These are phyloP conservation scores for Spencermartinsiella europaea DNA, from an alignment of 805 yeast genomes.

Conservation along the genomic window DNA sequence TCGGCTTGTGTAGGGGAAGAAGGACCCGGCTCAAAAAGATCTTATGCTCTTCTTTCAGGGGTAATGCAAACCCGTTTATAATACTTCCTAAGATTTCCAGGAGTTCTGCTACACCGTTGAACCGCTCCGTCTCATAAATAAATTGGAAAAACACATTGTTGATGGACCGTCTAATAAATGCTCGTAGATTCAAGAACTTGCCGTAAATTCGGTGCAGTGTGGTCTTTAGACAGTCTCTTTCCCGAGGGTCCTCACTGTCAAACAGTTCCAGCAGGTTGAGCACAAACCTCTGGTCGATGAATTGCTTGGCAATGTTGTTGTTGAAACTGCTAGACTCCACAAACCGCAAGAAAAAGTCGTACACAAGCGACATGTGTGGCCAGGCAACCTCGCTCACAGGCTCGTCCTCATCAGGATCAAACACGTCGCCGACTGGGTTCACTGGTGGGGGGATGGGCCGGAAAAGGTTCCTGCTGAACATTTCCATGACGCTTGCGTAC, in stretches of 20 bases:
- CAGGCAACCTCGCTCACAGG: constrained; percentile 94
- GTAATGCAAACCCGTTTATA: constrained; percentile 96
- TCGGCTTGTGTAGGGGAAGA: constrained; percentile 88
- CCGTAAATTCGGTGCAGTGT: constrained; percentile 96
- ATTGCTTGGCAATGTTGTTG: constrained; percentile 88
- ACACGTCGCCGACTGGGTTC: constrained; percentile 92
- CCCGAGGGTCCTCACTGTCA: constrained; percentile 95
- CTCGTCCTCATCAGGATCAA: constrained; percentile 98
- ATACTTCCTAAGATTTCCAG: constrained; percentile 93
- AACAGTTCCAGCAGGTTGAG: constrained; percentile 77
- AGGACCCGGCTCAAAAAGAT: constrained; percentile 79
- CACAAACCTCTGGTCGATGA: constrained; percentile 87
- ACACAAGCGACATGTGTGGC: constrained; percentile 98
- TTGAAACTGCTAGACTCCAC: constrained; percentile 93
- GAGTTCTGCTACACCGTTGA: constrained; percentile 92
- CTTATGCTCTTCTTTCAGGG: constrained; percentile 95
- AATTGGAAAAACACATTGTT: constrained; percentile 90
- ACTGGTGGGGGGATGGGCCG: constrained; percentile 98
- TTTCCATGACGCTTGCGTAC: constrained; percentile 79
- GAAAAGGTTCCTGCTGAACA: constrained; percentile 85
- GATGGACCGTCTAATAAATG: constrained; percentile 86
- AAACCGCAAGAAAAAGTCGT: constrained; percentile 88
- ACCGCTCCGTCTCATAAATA: constrained; percentile 90
- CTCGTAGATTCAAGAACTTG: constrained; percentile 81
- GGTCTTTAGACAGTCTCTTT: constrained; percentile 90